Base-by-base conservation (phyloP, 2,329 filamentous ascomycete species). In the Biscogniauxia sp. region DNA sequence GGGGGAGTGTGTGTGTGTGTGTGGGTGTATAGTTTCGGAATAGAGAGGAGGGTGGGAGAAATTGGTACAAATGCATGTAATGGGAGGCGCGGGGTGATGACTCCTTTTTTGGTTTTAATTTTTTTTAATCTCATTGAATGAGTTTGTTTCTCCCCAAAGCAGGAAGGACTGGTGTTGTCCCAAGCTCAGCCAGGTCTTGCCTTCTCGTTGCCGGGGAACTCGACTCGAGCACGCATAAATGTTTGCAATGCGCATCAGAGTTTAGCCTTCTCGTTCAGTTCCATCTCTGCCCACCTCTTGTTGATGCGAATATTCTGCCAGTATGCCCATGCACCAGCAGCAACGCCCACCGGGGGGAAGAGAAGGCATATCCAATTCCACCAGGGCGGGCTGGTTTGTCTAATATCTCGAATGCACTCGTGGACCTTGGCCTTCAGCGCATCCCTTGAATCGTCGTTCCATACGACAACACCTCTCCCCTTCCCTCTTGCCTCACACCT, bases 381-480 rank as follows among this genome's bases (percentile, higher is more conserved):
- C 92, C 92, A 96, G 63, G 79, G 76, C 6, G 92, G 91, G 74
- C 89, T 95, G 19, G 78, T 76, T 53, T 70, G 79, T 69, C 80
- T 82, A 45, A 97, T 78, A 62, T 82, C 81, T 3, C 69, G 72
- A 78, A 98, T 86, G 7, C 88, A 90, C 61, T 78, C 79, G 56
- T 82, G 81, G 11, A 98, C 79, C 74, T 92, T 87, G 55, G 72
- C 75, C 75, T 85, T 83, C 71, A 99, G 75, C 64, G 92, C 86
- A 41, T 87, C 87, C 70, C 82, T 88, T 53, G 86, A 86, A 2
- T 85, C 86, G 77, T 98, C 94, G 77, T 99, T 99, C 91, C 91
- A 95, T 23, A 99, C 83, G 37, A 97, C 92, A 3, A 93, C 83
- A 0, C 93, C 94, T 54, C 82, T 83, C 6, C 86, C 86, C 52